Evolutionary conservation across 768 basidiomycete species (phyloP), one percentile per base, ranked within the genome.

Genomic region (Paxillus ammoniavirescens): DNA sequence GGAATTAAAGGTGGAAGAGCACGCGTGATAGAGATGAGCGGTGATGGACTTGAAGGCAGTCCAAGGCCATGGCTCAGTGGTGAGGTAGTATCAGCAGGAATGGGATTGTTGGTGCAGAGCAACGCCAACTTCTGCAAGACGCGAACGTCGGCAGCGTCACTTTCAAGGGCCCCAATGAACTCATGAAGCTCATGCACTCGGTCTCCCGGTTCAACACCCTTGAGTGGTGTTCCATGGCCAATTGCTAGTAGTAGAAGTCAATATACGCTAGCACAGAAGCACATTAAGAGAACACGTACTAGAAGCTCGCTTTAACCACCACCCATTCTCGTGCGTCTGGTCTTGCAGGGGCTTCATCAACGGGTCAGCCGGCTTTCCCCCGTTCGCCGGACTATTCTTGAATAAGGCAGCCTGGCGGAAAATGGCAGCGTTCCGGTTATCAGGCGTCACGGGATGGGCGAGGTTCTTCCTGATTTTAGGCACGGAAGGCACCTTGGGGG

Each of bases 261-360:
- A 56, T 46, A 56, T 17, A 30, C 15, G n/a, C 21, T 45, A 23
- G 23, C n/a, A 17, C 4, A 48, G 40, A 36, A 5, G 15, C 31
- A 33, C 47, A 14, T 14, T 5, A 53, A 45, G 47, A 38, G 5
- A 30, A 40, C 40, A 81, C 83, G 67, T 65, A 94, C 92, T 69
- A 40, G 80, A 74, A 66, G 82, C 84, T 58, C 87, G 78, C 65
- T 89, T 91, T 56, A 83, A 66, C 92, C 93, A 94, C 93, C 93
- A 95, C 7, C 82, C 82, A 18, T 82, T 84, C 62, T 89, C 86
- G 61, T 85, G 82, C 55, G 77, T 84, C 57, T 79, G 76, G 50
- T 81, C 84, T 55, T 86, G 82, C 53, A 90, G 68, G 18, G 85
- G 83, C 58, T 89, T 84, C 61, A 91, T 71, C 62, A 93, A 70